Conservation (phyloP, 2,329 filamentous ascomycete species). For the Monilinia fructicola region DNA sequence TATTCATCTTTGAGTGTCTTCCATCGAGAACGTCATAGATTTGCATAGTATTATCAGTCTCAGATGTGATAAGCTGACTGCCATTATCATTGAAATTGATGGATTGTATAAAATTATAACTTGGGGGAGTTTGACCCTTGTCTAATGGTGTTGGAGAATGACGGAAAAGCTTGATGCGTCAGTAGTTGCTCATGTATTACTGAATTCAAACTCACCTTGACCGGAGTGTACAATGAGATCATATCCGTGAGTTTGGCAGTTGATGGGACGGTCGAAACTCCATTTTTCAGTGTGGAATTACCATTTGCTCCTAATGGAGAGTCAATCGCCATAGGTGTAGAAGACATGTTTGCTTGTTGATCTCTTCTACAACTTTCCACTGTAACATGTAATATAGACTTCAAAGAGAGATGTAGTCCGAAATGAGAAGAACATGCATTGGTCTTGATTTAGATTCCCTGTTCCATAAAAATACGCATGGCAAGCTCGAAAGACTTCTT, state of each 20-base stretch:
- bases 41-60: constrained; percentile 92
- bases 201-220: constrained; percentile 58
- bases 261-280: constrained; percentile 30
- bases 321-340: constrained; percentile 40
- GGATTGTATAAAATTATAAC: constrained; percentile 70
- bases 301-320: constrained; percentile 38
- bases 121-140: constrained; percentile 36
- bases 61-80: constrained; percentile 85
- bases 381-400: background rate
- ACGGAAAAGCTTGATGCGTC: constrained; percentile 54
- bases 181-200: constrained; percentile 23
- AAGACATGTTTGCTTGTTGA: constrained; percentile 32
- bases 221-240: constrained; percentile 74
- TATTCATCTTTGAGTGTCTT: constrained; percentile 80
- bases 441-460: constrained; percentile 3
- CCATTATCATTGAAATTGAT: constrained; percentile 96
- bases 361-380: background rate
- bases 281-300: constrained; percentile 25
- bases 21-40: constrained; percentile 93
- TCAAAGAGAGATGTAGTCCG: background rate
- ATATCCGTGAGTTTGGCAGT: constrained; percentile 72
- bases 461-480: background rate
- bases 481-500: background rate
- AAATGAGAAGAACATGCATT: background rate
- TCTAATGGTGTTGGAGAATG: constrained; percentile 53